Evolutionary conservation across 345 rosid species (phyloP).

Genomic region (Reutealis trisperma): DNA sequence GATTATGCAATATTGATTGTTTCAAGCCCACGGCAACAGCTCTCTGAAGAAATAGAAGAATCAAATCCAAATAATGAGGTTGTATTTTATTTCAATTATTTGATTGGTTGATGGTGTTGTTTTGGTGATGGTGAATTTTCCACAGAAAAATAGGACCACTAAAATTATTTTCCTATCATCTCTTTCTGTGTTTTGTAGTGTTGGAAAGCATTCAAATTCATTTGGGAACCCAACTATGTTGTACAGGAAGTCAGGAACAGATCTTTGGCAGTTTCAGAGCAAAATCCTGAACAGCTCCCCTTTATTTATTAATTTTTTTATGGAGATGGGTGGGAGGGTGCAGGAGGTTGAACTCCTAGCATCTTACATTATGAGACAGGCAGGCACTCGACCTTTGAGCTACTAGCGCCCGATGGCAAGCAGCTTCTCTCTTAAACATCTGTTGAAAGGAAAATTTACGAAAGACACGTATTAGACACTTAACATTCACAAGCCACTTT

Average conservation of each 20-base stretch:
- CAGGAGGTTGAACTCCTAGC: neutral
- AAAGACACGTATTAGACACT: neutral
- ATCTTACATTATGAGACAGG: neutral
- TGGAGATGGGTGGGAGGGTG: neutral
- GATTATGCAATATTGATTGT: conserved; percentile 88
- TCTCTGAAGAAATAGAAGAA: conserved; percentile 33
- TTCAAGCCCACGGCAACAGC: conserved; percentile 75
- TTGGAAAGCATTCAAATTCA: conserved; percentile 7
- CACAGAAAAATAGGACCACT: conserved; percentile 23
- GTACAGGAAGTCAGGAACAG: neutral
- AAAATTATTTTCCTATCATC: conserved; percentile 15
- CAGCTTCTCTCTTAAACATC: neutral
- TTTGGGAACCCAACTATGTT: neutral
- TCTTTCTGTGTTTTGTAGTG: neutral
- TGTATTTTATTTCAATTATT: conserved; percentile 27
- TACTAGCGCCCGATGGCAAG: too few relatives aligned
- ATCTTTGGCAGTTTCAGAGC: conserved; percentile 3
- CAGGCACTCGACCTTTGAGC: neutral
- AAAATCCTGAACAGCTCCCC: neutral
- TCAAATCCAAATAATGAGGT: conserved; percentile 25
- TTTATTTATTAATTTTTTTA: too few relatives aligned
- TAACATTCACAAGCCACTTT: neutral
- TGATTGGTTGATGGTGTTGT: conserved; percentile 25
- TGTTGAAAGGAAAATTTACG: neutral
- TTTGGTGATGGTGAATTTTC: conserved; percentile 21